These are phyloP conservation scores for Collariella sp. DNA, from an alignment of 495 filamentous ascomycete species.

Conservation along the genomic window DNA sequence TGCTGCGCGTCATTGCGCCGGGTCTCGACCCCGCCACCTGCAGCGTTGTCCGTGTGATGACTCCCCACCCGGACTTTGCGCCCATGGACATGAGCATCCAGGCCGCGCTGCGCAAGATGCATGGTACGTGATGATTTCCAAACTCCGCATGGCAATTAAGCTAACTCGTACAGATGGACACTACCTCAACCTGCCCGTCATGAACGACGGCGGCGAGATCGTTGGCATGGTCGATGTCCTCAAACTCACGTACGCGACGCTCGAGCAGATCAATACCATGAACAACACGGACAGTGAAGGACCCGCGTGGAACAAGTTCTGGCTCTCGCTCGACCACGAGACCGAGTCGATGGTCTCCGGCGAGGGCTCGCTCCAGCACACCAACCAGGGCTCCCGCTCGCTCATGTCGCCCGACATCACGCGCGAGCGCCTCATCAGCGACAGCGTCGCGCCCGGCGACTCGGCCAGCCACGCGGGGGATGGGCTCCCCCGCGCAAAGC, in stretches of 20 bases:
- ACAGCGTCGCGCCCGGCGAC: constrained; percentile 84
- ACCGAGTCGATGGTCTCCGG: constrained; percentile 96
- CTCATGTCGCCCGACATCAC: constrained; percentile 69
- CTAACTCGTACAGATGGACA: constrained; percentile 66
- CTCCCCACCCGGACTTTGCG: constrained; percentile 95
- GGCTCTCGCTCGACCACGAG: constrained; percentile 92
- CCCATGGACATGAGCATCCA: constrained; percentile 99
- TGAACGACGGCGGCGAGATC: constrained; percentile 95
- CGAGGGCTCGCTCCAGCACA: constrained; percentile 53
- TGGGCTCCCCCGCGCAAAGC: constrained; percentile 65
- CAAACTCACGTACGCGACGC: constrained; percentile 93
- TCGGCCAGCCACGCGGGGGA: constrained; percentile 88
- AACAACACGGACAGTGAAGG: constrained; percentile 78
- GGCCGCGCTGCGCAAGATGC: constrained; percentile 96
- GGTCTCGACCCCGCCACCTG: constrained; percentile 90
- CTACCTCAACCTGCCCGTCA: constrained; percentile 94
- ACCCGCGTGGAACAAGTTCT: constrained; percentile 99
- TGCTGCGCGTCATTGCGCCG: constrained; percentile 93
- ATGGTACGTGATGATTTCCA: constrained; percentile 53
- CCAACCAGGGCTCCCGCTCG: constrained; percentile 35
- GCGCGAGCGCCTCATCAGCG: constrained; percentile 48
- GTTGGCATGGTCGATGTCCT: constrained; percentile 99
- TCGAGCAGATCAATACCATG: constrained; percentile 79
- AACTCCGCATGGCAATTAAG: background rate
- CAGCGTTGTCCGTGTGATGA: constrained; percentile 98